Conservation (phyloP, 2,329 filamentous ascomycete species). For the Plenodomus tracheiphilus region DNA sequence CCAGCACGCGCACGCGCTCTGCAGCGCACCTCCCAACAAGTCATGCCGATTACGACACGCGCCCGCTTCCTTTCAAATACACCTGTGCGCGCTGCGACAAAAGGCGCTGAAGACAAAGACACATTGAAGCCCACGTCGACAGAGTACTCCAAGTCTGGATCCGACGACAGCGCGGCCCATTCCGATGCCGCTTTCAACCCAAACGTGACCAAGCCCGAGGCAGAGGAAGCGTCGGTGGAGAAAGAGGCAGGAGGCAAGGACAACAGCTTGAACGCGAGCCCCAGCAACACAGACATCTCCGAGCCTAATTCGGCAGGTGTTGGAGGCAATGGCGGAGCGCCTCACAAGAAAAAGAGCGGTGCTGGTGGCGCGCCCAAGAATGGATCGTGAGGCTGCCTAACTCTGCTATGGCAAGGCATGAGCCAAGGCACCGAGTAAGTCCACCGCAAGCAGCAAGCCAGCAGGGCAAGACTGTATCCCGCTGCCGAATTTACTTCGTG, state of each 20-base stretch:
- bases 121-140: conserved; percentile 65
- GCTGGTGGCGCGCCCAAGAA: conserved; percentile 44
- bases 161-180: conserved; percentile 61
- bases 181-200: conserved; percentile 70
- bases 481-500: too few relatives aligned
- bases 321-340: conserved; percentile 45
- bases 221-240: conserved; percentile 51
- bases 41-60: conserved; percentile 9
- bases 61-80: conserved; percentile 31
- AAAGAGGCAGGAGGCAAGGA: conserved; percentile 36
- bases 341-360: conserved; percentile 38
- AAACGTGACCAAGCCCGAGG: conserved; percentile 67
- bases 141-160: conserved; percentile 70
- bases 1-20: conserved; percentile 26
- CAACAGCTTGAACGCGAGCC: conserved; percentile 59
- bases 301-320: conserved; percentile 48
- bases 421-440: background rate
- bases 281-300: conserved; percentile 63
- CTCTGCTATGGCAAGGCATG: too few relatives aligned
- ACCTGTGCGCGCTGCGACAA: conserved; percentile 34
- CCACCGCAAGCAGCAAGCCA: too few relatives aligned
- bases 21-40: conserved; percentile 14
- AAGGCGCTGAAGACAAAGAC: conserved; percentile 55
- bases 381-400: conserved; percentile 7
- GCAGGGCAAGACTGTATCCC: too few relatives aligned